phyloP scores from a whole-genome alignment of 163 green algal species.

The Picocystis sp. region DNA sequence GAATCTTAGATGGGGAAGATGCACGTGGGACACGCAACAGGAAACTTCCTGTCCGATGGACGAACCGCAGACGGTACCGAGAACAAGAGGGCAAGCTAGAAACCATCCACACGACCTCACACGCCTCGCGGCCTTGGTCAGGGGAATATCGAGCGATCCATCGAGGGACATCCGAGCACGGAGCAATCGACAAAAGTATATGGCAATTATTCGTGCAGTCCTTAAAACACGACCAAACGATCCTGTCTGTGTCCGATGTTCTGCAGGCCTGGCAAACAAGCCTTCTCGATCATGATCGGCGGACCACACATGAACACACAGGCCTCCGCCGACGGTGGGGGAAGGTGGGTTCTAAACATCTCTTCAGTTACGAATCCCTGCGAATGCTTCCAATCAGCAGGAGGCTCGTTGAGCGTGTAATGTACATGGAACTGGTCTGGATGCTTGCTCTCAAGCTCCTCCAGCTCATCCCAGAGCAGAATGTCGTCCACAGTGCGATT shows the following conservation, averaged over 20 bases:
- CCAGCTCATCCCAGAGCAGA: conserved; percentile 72
- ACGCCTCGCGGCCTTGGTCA: too few relatives aligned
- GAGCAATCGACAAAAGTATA: too few relatives aligned
- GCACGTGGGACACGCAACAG: too few relatives aligned
- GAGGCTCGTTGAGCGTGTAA: conserved; percentile 29
- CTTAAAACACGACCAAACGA: conserved; percentile 43
- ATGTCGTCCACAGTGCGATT: conserved; percentile 82
- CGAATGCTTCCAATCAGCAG: conserved; percentile 38
- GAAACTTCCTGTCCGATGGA: too few relatives aligned
- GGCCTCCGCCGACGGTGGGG: conserved; percentile 17
- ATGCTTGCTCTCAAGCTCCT: conserved; percentile 44
- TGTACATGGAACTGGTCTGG: conserved; percentile 48
- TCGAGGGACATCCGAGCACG: too few relatives aligned
- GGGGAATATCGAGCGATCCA: too few relatives aligned
- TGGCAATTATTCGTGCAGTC: too few relatives aligned
- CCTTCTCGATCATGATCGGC: conserved; percentile 56
- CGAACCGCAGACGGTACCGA: too few relatives aligned
- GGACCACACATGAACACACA: conserved; percentile 43
- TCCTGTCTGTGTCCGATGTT: conserved; percentile 39
- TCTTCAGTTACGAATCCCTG: conserved; percentile 47
- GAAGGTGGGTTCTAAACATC: conserved; percentile 40
- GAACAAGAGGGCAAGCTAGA: too few relatives aligned
- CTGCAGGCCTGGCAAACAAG: conserved; percentile 46
- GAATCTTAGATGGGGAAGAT: too few relatives aligned
- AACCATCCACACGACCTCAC: too few relatives aligned